Base-by-base conservation (phyloP, 2,329 filamentous ascomycete genomes). In the Dothidotthia symphoricarpi region DNA sequence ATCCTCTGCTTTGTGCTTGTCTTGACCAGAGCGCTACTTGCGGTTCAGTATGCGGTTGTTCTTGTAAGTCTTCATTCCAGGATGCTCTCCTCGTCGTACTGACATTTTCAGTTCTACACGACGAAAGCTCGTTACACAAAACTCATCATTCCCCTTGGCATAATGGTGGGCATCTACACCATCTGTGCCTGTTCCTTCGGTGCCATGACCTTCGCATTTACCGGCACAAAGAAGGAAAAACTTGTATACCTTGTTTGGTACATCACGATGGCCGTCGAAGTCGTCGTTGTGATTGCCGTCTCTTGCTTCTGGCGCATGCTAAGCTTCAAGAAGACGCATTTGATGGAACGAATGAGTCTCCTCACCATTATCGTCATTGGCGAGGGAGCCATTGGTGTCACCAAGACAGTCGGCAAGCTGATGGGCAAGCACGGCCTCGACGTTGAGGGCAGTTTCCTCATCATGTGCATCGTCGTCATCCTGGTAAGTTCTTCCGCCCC, bases 361-460 rank as follows among this genome's bases (percentile, higher is more conserved):
- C 68, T 85, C 38, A 85, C 81, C 0, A 69, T 84, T 31, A 82
- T 85, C 43, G 80, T 85, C 39, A 75, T 85, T 41, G 81, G 82
- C 11, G 81, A 85, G 53, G 80, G 80, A 34, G 76, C 82, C 12
- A 81, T 83, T 26, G 75, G 77, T n/a, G 68, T 83, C 17, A 75
- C 74, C 16, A 74, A 75, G 55, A 74, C 74, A 24, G 76, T 83
- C 13, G 53, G 55, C 4, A 54, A 55, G 25, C 49, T 66, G 34
- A 66, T 67, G 64, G 62, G 64, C 2, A 66, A 67, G 37, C 50
- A 49, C 24, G 63, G 63, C 3, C 40, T 66, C 6, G 57, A 66
- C 29, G 47, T 55, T 7, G 62, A 66, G 26, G 60, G 62, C 7
- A 64, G 59, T 33, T 58, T 64, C 26, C 39, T 62, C 9, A 55